Base-by-base conservation (phyloP, 495 filamentous ascomycete species). In the Penicillium bialowiezense region DNA sequence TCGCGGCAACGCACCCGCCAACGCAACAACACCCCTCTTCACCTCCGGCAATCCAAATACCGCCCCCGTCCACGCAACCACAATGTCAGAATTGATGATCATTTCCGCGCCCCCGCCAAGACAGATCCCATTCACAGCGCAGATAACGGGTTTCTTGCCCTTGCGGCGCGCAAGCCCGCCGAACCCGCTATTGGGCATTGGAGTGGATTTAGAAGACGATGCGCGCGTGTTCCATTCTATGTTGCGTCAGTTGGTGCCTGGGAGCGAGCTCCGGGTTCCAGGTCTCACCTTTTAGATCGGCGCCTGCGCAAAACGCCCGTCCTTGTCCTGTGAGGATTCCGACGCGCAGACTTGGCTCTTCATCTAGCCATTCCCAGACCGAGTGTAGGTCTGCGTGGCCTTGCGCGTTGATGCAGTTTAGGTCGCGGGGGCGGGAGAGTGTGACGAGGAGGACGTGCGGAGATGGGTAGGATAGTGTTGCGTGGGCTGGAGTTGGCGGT, bases 71-170 rank as follows among this genome's bases (percentile, higher is more conserved):
- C 73, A 63, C 3, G 86, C 85, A 39, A 91, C 54, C 0, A 89
- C 81, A 12, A 91, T 47, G 61, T 93, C 89, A 41, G 74, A 74
- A 52, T 91, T 91, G n/a, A 85, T 69, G 7, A 81, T 71, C 70
- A 88, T 86, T 63, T 93, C 89, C 48, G 80, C 74, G 1, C 88
- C 89, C 13, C 88, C 89, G n/a, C 89, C 89, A 31, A 87, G 73
- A 52, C 78, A 81, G 13, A 87, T 58, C 1, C 89, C 89, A 55
- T 89, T 85, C 15, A 91, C 81, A 1, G 89, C 89, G 10, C 79
- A 79, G 37, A 93, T 80, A 7, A 92, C 65, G n/a, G 88, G 89
- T 48, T 76, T 75, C 28, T 62, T 66, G 43, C 76, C 76, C 7
- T 51, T 64, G 19, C 82, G 73, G 7, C 80, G 74, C 5, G 69